Evolutionary conservation across 2,329 filamentous ascomycete species (phyloP), one percentile per base, ranked within the genome.

Genomic region (Colletotrichum abscissum): DNA sequence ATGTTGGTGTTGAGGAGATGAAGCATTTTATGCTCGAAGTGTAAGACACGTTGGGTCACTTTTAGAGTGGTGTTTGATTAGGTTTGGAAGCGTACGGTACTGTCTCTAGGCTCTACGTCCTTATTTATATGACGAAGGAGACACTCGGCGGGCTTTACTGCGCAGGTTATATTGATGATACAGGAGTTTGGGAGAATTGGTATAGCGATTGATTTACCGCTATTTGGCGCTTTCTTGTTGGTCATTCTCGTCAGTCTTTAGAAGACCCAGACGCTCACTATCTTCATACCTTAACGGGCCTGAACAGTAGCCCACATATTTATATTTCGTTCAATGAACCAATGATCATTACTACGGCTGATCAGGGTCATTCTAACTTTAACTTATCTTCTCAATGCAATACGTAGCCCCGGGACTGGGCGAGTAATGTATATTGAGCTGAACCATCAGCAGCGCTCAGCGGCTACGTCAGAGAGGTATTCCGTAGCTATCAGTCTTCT

Each of bases 1-100:
- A 65, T 14, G 56, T 75, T 5, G 74, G 74, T 24, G 63, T 73
- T 8, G 74, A 76, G 5, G 72, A 76, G 22, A 72, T 72, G 74
- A 74, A 75, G 56, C 72, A 72, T 64, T 76, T 75, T 57, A 73
- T 73, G 71, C 67, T 73, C 2, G 56, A 71, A 35, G 62, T 52
- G 14, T 73, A 28, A 70, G 22, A 54, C 5, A 16, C 7, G 14
- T 1, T 42, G 5, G 5, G 38, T 16, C 19, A 42, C 5, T 7
- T 19, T 7, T 4, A n/a, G 52, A 11, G 22, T 11, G 22, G 11
- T 22, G 22, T 14, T 55, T 26, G 52, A 11, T n/a, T 16, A 28
- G 52, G 11, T 26, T 12, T 28, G 26, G 52, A 14, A 26, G 11
- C 9, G 22, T 49, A n/a, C 3, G 42, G 19, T n/a, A 19, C 19